Conservation (phyloP, 2,329 filamentous ascomycete species). For the Tolypocladium sp. region DNA sequence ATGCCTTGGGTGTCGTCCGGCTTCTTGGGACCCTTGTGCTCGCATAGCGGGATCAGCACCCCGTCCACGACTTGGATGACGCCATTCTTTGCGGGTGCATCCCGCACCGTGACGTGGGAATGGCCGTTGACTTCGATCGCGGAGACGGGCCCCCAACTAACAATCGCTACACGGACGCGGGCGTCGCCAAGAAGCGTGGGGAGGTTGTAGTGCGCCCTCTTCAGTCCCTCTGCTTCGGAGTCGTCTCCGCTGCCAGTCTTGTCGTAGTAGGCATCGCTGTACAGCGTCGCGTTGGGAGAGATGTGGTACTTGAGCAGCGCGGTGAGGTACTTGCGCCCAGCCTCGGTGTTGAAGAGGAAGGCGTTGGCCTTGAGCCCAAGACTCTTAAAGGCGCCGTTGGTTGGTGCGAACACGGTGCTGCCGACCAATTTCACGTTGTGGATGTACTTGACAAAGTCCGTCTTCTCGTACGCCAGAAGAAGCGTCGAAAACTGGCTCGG, state of each 20-base stretch:
- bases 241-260: slow-evolving; percentile 14
- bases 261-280: slow-evolving; percentile 74
- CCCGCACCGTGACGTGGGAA: slow-evolving; percentile 53
- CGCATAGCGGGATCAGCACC: slow-evolving; percentile 69
- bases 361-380: slow-evolving; percentile 67
- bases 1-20: slow-evolving; percentile 10
- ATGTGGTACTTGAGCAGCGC: slow-evolving; percentile 75
- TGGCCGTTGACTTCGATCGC: slow-evolving; percentile 70
- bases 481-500: slow-evolving; percentile 73
- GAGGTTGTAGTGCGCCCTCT: slow-evolving; percentile 54
- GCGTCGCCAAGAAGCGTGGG: slow-evolving; percentile 61
- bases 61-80: slow-evolving; percentile 69
- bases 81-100: slow-evolving; percentile 68
- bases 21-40: slow-evolving; percentile 12
- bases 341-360: slow-evolving; percentile 72
- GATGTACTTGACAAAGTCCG: slow-evolving; percentile 55
- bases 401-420: slow-evolving; percentile 72
- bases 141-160: slow-evolving; percentile 57
- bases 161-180: slow-evolving; percentile 62
- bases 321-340: slow-evolving; percentile 65
- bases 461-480: slow-evolving; percentile 64
- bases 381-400: slow-evolving; percentile 69
- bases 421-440: slow-evolving; percentile 47
- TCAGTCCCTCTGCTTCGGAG: slow-evolving; percentile 14
- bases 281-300: slow-evolving; percentile 64